phyloP scores from a whole-genome alignment of 164 flowering plant species.

The Paratinospora sagittata region DNA sequence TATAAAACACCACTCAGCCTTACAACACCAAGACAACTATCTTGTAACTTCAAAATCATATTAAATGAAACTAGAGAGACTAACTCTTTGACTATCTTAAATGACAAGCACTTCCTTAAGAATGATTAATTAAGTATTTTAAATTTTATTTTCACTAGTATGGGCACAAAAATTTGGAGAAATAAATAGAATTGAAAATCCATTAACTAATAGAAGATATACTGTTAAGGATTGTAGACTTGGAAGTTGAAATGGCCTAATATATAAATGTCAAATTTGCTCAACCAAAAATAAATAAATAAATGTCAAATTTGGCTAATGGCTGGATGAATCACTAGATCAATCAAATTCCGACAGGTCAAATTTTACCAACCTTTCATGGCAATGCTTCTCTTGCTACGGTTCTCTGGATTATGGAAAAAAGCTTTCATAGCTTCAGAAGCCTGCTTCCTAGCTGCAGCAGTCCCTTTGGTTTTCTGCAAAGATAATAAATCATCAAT shows the following conservation, averaged over 20 bases:
- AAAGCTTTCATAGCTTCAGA: constrained; percentile 74
- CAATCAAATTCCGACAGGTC: neutral
- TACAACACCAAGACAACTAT: neutral
- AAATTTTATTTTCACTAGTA: neutral
- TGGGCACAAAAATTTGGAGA: neutral
- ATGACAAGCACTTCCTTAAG: too few relatives aligned
- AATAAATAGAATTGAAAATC: neutral
- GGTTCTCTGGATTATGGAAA: constrained; percentile 81
- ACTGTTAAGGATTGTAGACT: too few relatives aligned
- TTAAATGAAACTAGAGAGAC: too few relatives aligned
- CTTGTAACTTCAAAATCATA: too few relatives aligned
- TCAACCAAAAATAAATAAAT: too few relatives aligned
- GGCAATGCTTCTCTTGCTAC: constrained; percentile 72
- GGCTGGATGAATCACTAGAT: neutral
- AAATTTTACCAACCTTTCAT: constrained; percentile 57
- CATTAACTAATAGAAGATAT: too few relatives aligned
- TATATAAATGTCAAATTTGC: neutral
- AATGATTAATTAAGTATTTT: too few relatives aligned
- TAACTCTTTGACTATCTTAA: too few relatives aligned
- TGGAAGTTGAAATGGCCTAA: too few relatives aligned
- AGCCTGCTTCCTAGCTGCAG: constrained; percentile 73
- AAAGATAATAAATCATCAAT: constrained; percentile 3
- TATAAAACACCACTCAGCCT: too few relatives aligned
- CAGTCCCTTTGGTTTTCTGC: constrained; percentile 87
- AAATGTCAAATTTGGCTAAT: neutral